A percentile compares a stretch with the other conserved stretches of the same genome.
Conservation (phyloP, 371 early-diverging fungal genomes). For the Mucor velutinosus region DNA sequence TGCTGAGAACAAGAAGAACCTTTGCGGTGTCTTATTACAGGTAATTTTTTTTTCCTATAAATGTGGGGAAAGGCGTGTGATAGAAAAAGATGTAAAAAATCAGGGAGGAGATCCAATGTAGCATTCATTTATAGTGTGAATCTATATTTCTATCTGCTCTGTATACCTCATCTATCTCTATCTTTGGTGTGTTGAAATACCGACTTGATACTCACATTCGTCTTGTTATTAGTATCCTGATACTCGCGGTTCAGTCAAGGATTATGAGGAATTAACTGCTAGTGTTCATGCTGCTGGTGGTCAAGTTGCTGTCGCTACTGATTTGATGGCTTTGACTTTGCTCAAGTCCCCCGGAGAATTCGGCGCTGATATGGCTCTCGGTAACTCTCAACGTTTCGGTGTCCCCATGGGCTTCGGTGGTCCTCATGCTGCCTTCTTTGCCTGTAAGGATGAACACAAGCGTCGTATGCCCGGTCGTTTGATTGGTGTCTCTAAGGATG, state of each 20-base stretch:
- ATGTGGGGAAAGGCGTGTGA: slow-evolving; percentile 1
- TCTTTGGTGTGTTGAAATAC: slow-evolving; percentile 1
- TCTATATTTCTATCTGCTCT: background rate
- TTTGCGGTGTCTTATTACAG: slow-evolving; percentile 89
- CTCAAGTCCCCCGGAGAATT: slow-evolving; percentile 93
- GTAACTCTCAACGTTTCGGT: slow-evolving; percentile 96
- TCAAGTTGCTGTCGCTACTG: slow-evolving; percentile 91
- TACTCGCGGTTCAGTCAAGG: slow-evolving; percentile 82
- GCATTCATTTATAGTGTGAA: background rate
- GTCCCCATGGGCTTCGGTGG: slow-evolving; percentile 98
- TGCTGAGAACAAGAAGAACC: slow-evolving; percentile 68
- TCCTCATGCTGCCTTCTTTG: slow-evolving; percentile 99
- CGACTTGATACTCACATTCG: background rate
- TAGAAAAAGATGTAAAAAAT: slow-evolving; percentile 1
- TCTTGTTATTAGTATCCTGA: slow-evolving; percentile 80
- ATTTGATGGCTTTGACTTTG: slow-evolving; percentile 90
- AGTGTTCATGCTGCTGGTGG: slow-evolving; percentile 81
- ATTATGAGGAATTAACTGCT: slow-evolving; percentile 78
- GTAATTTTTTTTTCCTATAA: slow-evolving; percentile 46
- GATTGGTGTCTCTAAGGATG: slow-evolving; percentile 94
- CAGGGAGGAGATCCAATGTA: background rate
- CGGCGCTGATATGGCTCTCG: slow-evolving; percentile 96
- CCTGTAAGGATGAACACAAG: slow-evolving; percentile 89
- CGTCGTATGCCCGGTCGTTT: slow-evolving; percentile 95
- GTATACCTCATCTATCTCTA: background rate